These are phyloP conservation scores for Aspergillus pseudoterreus DNA, from an alignment of 2,329 filamentous ascomycete species.

Conservation along the genomic window DNA sequence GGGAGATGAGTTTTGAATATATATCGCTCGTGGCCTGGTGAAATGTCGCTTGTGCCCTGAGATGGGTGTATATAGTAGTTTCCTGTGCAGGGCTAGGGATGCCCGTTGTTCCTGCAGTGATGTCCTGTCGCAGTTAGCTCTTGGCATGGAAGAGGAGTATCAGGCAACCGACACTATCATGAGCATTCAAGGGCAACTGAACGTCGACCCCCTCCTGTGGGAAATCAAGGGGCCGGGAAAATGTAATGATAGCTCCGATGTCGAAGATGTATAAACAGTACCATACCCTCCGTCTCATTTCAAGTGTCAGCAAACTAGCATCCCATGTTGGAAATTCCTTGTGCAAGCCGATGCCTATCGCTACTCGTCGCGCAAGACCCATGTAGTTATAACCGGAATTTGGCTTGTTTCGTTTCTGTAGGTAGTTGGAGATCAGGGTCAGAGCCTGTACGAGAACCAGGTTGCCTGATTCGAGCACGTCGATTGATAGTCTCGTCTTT, in stretches of 20 bases:
- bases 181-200: conserved; percentile 31
- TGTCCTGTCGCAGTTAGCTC: neutral
- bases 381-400: conserved; percentile 42
- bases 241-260: conserved; percentile 41
- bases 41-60: conserved; percentile 27
- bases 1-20: conserved; percentile 33
- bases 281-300: conserved; percentile 28
- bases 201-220: conserved; percentile 36
- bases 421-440: conserved; percentile 38
- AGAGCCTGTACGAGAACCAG: conserved; percentile 40
- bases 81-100: neutral
- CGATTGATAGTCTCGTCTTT: conserved; percentile 32
- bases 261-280: conserved; percentile 34
- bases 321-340: conserved; percentile 38
- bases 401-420: conserved; percentile 42
- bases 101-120: neutral
- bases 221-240: conserved; percentile 40
- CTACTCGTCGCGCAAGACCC: conserved; percentile 38
- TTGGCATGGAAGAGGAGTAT: neutral
- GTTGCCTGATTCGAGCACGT: conserved; percentile 39
- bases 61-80: conserved; percentile 27
- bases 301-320: conserved; percentile 24
- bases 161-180: conserved; percentile 17
- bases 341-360: conserved; percentile 41
- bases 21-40: conserved; percentile 27